Evolutionary conservation across 192 early-diverging fungal genomes (phyloP), one percentile per base, ranked within the genome.

Genomic region (Kappamyces sp.): DNA sequence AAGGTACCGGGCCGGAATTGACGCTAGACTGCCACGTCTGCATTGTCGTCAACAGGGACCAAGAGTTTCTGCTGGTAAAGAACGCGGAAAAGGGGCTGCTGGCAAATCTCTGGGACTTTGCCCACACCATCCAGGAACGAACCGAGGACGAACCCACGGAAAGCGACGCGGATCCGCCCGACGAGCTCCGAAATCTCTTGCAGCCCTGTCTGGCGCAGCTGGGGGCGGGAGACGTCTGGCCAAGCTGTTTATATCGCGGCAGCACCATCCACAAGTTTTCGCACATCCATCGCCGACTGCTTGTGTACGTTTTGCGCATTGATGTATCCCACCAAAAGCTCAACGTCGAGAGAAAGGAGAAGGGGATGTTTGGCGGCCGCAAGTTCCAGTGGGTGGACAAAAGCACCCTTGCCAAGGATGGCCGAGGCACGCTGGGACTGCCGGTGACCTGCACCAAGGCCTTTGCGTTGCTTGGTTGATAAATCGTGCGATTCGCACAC

Each of bases 21-120:
- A 42, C 40, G 5, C 12, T 62, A 77, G 79, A 79, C 51, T 83
- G 83, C 47, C 70, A 73, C 23, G 79, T 86, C 2, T 69, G 72
- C 31, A 80, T 83, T 40, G 35, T 84, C 15, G 79, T 86, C 47
- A 60, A 50, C 13, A 52, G 50, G 2, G 44, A n/a, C 4, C 54
- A 40, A 15, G 47, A 68, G 44, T 82, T 68, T 73, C 54, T 86
- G 53, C 60, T 86, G 40, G 66, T 75, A n/a, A 74, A 80, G 60
- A 62, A 82, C 35, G 80, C 82, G 39, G 64, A 73, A 15, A 76
- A 69, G 49, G 80, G 87, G 2, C 64, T 89, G 36, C 47, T 89
- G 10, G 86, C 86, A 34, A 86, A 86, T 3, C 72, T 89, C 35
- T 89, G 87, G 87, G 86, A 89, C 64, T 89, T 88, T 59, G 84